Evolutionary conservation across 495 filamentous ascomycete genomes (phyloP).

Genomic region (Neurospora sp.): DNA sequence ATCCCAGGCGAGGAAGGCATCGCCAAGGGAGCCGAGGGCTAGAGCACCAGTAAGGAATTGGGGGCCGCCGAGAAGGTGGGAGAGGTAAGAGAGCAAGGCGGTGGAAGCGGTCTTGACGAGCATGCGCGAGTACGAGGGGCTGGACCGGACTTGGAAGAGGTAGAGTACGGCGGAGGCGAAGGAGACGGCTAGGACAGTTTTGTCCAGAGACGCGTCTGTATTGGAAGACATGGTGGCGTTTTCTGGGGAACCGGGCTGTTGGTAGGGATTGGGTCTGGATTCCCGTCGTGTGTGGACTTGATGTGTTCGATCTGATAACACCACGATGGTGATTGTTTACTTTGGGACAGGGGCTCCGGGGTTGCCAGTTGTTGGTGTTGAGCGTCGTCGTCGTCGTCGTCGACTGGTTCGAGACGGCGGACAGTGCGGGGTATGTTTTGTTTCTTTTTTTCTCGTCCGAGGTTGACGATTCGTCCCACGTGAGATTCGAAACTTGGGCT

Average conservation of each 20-base stretch:
- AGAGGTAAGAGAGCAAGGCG: conserved; percentile 9
- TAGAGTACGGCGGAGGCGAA: conserved; percentile 10
- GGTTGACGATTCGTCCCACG: neutral
- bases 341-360: neutral
- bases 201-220: neutral
- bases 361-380: neutral
- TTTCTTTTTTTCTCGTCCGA: neutral
- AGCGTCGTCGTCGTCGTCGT: neutral
- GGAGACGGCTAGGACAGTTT: conserved; percentile 12
- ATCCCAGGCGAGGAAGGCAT: conserved; percentile 19
- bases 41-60: conserved; percentile 9
- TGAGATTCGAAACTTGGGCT: neutral
- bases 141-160: conserved; percentile 6
- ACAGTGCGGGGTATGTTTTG: neutral
- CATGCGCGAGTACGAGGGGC: conserved; percentile 9
- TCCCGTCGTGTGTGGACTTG: neutral
- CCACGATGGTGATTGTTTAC: neutral
- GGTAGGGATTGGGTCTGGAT: neutral
- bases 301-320: neutral
- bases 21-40: conserved; percentile 14
- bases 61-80: conserved; percentile 2
- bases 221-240: conserved; percentile 2
- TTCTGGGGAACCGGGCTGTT: neutral
- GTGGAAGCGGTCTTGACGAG: conserved; percentile 18
- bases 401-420: neutral